Evolutionary conservation across 371 early-diverging fungal genomes (phyloP).

Genomic region (Umbelopsis sp.): DNA sequence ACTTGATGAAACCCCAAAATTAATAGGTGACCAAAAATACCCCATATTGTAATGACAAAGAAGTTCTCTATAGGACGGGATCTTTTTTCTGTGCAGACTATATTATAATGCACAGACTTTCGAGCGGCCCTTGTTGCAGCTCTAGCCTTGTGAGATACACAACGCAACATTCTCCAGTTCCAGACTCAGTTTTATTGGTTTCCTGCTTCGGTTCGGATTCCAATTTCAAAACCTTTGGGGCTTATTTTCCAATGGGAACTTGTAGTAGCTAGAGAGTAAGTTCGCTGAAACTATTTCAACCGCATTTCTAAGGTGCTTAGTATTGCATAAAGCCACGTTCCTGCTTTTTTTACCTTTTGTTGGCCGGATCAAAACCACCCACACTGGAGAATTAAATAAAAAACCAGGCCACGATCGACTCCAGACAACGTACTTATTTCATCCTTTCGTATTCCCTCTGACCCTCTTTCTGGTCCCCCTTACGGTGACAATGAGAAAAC

Average conservation of each 20-base stretch:
- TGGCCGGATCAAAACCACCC: constrained; percentile 13
- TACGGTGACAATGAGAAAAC: constrained; percentile 8
- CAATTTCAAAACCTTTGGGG: not conserved
- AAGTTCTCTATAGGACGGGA: too few species aligned
- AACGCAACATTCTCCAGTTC: constrained; percentile 13
- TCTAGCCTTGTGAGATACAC: not conserved
- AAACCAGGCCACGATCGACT: not conserved
- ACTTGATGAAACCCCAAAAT: too few species aligned
- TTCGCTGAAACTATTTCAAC: constrained; percentile 2
- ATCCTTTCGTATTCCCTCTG: not conserved
- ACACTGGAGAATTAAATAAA: constrained; percentile 17
- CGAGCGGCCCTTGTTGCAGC: not conserved
- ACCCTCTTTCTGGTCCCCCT: not conserved
- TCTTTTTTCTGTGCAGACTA: too few species aligned
- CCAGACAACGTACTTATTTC: not conserved
- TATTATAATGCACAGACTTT: not conserved
- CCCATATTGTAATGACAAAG: too few species aligned
- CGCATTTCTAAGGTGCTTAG: not conserved
- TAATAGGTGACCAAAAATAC: too few species aligned
- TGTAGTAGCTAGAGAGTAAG: not conserved
- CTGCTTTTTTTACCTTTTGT: not conserved
- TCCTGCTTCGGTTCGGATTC: constrained; percentile 2
- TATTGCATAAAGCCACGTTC: constrained; percentile 14
- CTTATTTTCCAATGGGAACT: constrained; percentile 16
- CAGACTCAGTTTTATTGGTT: constrained; percentile 6